Evolutionary conservation across 2,329 filamentous ascomycete species (phyloP).

Genomic region (Fusarium clavum): DNA sequence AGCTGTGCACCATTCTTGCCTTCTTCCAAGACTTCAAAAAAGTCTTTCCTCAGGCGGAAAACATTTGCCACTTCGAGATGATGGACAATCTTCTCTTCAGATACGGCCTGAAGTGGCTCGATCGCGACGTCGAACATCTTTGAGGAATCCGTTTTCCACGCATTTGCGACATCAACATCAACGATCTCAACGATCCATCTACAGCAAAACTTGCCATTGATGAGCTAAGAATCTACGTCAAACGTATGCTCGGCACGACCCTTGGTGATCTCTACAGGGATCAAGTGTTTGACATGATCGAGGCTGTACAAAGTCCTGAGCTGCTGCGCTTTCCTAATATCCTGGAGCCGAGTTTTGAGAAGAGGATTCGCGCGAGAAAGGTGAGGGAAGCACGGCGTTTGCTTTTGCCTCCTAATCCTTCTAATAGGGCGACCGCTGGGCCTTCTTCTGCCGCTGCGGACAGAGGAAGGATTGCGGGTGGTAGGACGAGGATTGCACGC

Average conservation of each 20-base stretch:
- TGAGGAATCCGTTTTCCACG: accelerated
- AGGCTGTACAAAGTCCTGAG: not conserved
- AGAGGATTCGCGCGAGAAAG: not conserved
- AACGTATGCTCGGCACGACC: not conserved
- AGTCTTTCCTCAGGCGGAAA: not conserved
- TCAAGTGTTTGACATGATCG: not conserved
- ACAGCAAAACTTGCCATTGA: not conserved
- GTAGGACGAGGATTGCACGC: not conserved
- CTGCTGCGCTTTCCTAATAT: not conserved
- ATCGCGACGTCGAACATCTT: not conserved
- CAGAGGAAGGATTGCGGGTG: no score
- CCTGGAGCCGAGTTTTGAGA: not conserved
- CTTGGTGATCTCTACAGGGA: not conserved
- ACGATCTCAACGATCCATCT: accelerated
- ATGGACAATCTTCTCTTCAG: not conserved
- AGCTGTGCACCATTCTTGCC: not conserved
- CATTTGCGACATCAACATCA: not conserved
- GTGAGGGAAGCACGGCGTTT: not conserved
- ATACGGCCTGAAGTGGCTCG: not conserved
- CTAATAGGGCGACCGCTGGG: accelerated
- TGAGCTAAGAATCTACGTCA: not conserved
- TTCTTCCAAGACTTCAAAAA: not conserved
- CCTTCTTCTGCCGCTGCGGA: not conserved
- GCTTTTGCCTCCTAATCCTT: not conserved
- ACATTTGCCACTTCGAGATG: accelerated